phyloP scores from a whole-genome alignment of 495 filamentous ascomycete species.

The Penicillium egyptiacum region DNA sequence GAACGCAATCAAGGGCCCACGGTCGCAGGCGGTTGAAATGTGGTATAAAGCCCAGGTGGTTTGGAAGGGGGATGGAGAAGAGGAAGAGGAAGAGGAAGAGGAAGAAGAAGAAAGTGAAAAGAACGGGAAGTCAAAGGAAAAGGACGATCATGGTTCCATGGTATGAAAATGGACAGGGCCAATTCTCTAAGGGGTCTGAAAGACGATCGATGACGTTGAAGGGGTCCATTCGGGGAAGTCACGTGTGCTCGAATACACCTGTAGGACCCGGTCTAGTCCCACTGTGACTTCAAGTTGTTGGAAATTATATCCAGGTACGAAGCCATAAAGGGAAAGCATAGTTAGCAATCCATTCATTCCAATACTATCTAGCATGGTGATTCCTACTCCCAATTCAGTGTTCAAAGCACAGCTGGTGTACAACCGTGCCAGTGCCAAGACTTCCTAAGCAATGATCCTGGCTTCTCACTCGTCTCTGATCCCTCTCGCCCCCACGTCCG shows the following conservation, averaged over 20 bases:
- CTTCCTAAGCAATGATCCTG: not conserved
- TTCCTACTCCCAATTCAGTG: not conserved
- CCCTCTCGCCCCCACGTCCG: slow-evolving; percentile 26
- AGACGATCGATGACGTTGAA: slow-evolving; percentile 11
- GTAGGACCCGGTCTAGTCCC: not conserved
- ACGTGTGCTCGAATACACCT: not conserved
- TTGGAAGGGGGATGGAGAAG: not conserved
- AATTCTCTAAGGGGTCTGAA: slow-evolving; percentile 12
- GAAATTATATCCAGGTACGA: not conserved
- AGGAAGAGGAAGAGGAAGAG: not conserved
- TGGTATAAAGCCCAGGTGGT: not conserved
- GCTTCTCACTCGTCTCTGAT: slow-evolving; percentile 17
- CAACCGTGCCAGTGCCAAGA: slow-evolving; percentile 22
- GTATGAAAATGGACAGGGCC: slow-evolving; percentile 11
- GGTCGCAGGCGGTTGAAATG: slow-evolving; percentile 4
- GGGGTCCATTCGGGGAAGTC: not conserved
- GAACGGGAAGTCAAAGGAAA: slow-evolving; percentile 15
- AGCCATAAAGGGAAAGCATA: not conserved
- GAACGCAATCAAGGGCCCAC: slow-evolving; percentile 5
- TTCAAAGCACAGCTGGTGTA: not conserved
- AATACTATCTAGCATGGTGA: not conserved
- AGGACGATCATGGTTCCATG: slow-evolving; percentile 28
- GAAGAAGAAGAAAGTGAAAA: not conserved
- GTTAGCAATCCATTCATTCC: not conserved
- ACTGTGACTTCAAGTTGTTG: not conserved